Conservation (phyloP, 169 alveolate genomes). For the Perkinsus olseni region DNA sequence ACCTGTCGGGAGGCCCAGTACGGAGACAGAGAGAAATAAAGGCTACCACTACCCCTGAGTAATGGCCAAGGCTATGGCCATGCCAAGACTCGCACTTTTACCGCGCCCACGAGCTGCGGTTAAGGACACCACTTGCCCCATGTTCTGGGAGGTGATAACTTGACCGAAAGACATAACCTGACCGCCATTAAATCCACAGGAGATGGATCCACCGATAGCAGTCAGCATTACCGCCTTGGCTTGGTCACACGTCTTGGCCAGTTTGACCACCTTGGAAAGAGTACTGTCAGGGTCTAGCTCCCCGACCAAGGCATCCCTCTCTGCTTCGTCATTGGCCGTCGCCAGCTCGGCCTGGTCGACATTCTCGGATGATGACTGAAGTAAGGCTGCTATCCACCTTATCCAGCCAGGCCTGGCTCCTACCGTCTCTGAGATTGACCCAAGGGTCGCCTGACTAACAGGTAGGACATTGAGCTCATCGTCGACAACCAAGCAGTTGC, state of each 20-base stretch:
- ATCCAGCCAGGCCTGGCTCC: background rate
- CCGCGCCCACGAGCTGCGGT: constrained; percentile 99
- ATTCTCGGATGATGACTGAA: background rate
- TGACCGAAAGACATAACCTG: constrained; percentile 19
- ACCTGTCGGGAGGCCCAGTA: constrained; percentile 56
- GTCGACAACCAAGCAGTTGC: constrained; percentile 88
- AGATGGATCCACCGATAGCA: too few species aligned
- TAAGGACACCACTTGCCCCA: constrained; percentile 67
- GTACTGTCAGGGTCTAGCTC: background rate
- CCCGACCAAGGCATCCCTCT: background rate
- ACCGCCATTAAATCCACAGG: too few species aligned
- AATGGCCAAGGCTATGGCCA: constrained; percentile 81
- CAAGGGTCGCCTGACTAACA: constrained; percentile 43
- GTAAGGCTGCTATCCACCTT: background rate
- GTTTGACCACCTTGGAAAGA: constrained; percentile 26
- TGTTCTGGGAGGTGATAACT: background rate
- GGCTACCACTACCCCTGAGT: constrained; percentile 61
- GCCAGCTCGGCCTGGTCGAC: background rate
- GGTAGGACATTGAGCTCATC: constrained; percentile 98
- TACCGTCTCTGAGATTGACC: constrained; percentile 15
- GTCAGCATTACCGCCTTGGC: constrained; percentile 35
- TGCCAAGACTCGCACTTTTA: constrained; percentile 96
- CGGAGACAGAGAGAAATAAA: constrained; percentile 5
- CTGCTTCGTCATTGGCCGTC: background rate
- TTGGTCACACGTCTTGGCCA: constrained; percentile 59